Base-by-base conservation (phyloP, 805 yeast species). In the Brettanomyces custersianus region DNA sequence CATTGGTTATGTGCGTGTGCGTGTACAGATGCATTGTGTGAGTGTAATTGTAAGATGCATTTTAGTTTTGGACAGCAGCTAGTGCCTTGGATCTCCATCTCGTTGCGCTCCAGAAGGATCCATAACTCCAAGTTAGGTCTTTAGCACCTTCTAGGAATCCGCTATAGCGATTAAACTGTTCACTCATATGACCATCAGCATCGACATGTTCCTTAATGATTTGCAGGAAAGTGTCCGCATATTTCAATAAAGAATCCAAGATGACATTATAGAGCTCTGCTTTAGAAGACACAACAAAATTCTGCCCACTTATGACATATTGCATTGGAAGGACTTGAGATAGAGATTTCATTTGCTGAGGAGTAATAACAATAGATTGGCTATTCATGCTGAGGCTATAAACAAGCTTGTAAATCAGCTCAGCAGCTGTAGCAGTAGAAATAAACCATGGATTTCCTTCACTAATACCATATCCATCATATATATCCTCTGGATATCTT, bases 371-470 rank as follows among this genome's bases (percentile, higher is more conserved):
- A 31, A 80, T 54, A 51, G 76, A 77, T 20, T 60, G 41, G 32
- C 62, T 47, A 15, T 54, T 42, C 6, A 46, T 46, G 43, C 63
- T 58, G 27, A 69, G 54, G 42, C 69, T 69, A 52, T 60, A 60
- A 20, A 80, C 63, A 40, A 72, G 52, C 48, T 71, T 74, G 55
- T 70, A 80, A 29, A 80, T 51, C 13, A 79, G 45, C 51, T 80
- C 84, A 4, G 84, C 63, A 2, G 84, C 85, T 4, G 81, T 65
- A 1, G 81, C 72, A 1, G 90, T 82, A 3, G 83, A 63, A 39
- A 88, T 70, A 52, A 87, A 86, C 97, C 96, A 88, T 5, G 97
- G 96, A 50, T 88, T 87, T 3, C 96, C 96, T 47, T 79, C 85
- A 22, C 79, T 66, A 0, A 70, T 63, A 0, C 75, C 77, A 40